phyloP scores from a whole-genome alignment of 306 rosid genomes.

The Vigna mungo region DNA sequence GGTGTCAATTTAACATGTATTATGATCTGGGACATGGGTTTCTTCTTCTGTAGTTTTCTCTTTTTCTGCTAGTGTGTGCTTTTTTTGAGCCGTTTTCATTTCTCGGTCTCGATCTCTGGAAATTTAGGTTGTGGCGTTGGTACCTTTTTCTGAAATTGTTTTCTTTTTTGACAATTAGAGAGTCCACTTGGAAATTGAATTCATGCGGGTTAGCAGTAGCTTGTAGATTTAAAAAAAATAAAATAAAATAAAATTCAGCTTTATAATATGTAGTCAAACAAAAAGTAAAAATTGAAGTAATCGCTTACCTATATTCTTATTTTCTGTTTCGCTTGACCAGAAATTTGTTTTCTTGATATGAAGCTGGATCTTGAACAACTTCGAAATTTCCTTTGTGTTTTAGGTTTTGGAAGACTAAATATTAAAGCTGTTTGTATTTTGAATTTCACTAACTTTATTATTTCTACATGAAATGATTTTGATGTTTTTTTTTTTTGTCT shows the following conservation, averaged over 20 bases:
- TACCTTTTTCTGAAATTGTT: constrained; percentile 46
- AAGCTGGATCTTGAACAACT: constrained; percentile 41
- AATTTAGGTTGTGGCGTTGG: constrained; percentile 46
- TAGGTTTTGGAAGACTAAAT: constrained; percentile 37
- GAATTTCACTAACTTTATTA: constrained; percentile 3
- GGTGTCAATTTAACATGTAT: constrained; percentile 48
- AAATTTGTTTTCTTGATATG: constrained; percentile 43
- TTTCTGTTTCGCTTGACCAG: constrained; percentile 12
- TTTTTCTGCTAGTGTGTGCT: constrained; percentile 34
- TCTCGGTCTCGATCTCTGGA: constrained; percentile 46
- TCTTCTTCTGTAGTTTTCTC: constrained; percentile 23
- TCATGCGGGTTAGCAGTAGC: constrained; percentile 27
- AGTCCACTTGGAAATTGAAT: constrained; percentile 48
- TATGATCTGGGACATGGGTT: constrained; percentile 61
- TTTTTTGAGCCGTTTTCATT: constrained; percentile 42
- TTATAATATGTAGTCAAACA: constrained; percentile 1
- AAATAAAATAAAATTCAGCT: constrained; percentile 7
- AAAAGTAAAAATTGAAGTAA: constrained; percentile 20
- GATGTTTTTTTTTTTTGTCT: constrained; percentile 6
- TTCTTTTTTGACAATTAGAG: constrained; percentile 35
- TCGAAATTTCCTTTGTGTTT: constrained; percentile 38
- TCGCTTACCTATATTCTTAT: constrained; percentile 30
- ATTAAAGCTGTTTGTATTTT: constrained; percentile 29
- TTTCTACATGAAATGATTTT: constrained; percentile 40
- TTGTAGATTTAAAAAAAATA: constrained; percentile 15